phyloP scores from a whole-genome alignment of 2,329 filamentous ascomycete species.

The Endocalyx cinctus region DNA sequence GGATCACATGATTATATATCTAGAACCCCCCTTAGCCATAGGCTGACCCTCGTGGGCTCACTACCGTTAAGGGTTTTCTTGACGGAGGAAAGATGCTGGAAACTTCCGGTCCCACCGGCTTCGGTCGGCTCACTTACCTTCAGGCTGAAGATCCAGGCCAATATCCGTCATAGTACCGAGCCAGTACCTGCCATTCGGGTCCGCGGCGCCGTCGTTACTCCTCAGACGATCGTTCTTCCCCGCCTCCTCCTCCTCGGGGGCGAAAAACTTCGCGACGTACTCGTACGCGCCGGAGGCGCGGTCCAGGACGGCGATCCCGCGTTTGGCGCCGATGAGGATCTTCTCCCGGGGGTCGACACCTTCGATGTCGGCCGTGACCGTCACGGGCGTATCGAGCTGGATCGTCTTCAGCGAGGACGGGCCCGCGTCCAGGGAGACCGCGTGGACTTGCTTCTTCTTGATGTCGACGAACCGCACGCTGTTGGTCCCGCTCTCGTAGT shows the following conservation, averaged over 20 bases:
- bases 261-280: constrained; percentile 46
- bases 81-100: too few species aligned
- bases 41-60: too few species aligned
- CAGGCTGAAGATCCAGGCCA: constrained; percentile 50
- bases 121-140: too few species aligned
- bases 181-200: constrained; percentile 79
- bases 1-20: too few species aligned
- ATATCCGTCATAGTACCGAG: constrained; percentile 82
- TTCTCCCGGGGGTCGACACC: constrained; percentile 56
- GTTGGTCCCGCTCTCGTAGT: constrained; percentile 62
- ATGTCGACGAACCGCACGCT: constrained; percentile 79
- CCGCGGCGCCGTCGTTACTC: constrained; percentile 79
- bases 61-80: too few species aligned
- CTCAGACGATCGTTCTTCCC: too few species aligned
- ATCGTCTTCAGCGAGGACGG: constrained; percentile 58
- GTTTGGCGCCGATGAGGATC: constrained; percentile 75
- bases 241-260: constrained; percentile 42
- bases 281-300: constrained; percentile 51
- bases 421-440: constrained; percentile 60
- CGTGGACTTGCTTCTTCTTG: constrained; percentile 69
- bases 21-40: too few species aligned
- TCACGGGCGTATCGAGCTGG: constrained; percentile 50
- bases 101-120: too few species aligned
- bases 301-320: constrained; percentile 75
- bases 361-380: constrained; percentile 75